phyloP scores from a whole-genome alignment of 1,284 basidiomycete genomes.

The Stereum hirsutum region DNA sequence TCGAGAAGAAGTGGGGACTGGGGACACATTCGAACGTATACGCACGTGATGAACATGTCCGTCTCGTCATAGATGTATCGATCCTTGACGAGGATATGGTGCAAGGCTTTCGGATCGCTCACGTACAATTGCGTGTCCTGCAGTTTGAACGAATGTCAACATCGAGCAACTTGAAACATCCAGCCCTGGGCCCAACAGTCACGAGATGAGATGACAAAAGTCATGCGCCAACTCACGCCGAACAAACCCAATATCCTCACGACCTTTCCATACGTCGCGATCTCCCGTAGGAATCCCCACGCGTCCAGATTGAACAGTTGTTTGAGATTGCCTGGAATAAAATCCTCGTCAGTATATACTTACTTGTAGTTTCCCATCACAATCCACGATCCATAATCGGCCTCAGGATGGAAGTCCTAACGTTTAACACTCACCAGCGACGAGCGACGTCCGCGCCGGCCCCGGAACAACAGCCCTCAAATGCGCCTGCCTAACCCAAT shows the following conservation, averaged over 20 bases:
- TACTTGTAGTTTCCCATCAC: too few species aligned
- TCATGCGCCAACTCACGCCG: background rate
- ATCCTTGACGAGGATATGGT: slow-evolving; percentile 22
- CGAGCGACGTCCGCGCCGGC: too few species aligned
- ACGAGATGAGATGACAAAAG: too few species aligned
- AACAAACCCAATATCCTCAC: background rate
- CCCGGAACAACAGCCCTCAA: too few species aligned
- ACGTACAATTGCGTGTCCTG: slow-evolving; percentile 13
- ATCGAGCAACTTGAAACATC: background rate
- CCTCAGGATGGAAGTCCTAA: too few species aligned
- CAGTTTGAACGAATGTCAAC: too few species aligned
- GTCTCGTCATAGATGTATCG: slow-evolving; percentile 19
- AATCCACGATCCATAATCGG: too few species aligned
- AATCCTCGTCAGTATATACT: too few species aligned
- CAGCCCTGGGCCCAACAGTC: background rate
- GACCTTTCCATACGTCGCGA: background rate
- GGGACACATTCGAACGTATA: background rate
- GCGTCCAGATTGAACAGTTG: background rate
- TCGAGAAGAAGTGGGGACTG: too few species aligned
- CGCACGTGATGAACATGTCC: slow-evolving; percentile 5
- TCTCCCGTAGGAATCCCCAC: background rate
- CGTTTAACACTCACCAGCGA: too few species aligned
- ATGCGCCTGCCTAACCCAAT: too few species aligned
- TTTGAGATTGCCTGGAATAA: background rate
- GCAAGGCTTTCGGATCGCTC: slow-evolving; percentile 17